Evolutionary conservation across 345 rosid genomes (phyloP), one percentile per base, ranked within the genome.

Genomic region (Lepidium aucheri): DNA sequence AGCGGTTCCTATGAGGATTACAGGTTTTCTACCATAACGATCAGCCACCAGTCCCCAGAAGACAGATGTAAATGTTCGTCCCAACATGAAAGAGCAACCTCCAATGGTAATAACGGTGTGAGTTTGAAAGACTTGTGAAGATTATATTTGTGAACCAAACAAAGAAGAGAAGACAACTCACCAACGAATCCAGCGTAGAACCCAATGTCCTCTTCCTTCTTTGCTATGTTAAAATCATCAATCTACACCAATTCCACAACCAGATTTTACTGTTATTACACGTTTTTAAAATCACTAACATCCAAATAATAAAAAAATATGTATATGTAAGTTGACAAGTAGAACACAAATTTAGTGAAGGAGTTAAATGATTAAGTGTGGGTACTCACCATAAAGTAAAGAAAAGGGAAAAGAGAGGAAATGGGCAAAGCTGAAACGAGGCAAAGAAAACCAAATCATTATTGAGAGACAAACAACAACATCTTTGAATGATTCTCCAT

Each of bases 81-180:
- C 99, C 44, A 88, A 77, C 99, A 94, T 94, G 70, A 80, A 86
- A 11, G 99, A 69, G 61, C 90, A 83, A 24, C 97, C 98, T 93
- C 60, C 62, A 78, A 67, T 63, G 24, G 16, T 20, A 52, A 70
- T 16, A 60, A 64, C 43, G 46, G 54, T 63, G 43, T 63, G 39
- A 54, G 68, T 53, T 16, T 61, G 8, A 47, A 56, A 46, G 58
- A 51, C 26, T 34, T 54, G 3, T 28, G 4, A 4, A 28, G 6
- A 28, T 6, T 28, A 28, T 28, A 28, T 6, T 28, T 4, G 1
- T 28, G 32, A 28, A 1, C 4, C 4, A 53, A 53, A 1, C 16
- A 12, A 10, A 9, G 2, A 33, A 34, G 26, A 54, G 14, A 9
- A 8, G 10, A 56, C 32, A 6, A 8, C 92, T 83, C 33, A 94